Conservation (phyloP, 257 asterid species). For the Solanum chmielewskii region DNA sequence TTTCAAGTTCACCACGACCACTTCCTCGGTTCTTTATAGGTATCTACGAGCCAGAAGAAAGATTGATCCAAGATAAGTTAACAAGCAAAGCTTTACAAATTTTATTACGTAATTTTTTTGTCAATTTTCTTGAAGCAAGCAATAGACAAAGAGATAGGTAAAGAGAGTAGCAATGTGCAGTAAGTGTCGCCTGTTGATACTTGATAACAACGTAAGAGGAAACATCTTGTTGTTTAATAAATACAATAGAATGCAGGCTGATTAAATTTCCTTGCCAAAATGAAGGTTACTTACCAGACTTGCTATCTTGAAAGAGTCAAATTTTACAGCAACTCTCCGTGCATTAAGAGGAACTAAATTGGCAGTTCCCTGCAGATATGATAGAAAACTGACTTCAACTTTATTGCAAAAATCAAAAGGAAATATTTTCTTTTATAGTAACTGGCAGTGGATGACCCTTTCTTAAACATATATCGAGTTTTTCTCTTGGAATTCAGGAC, state of each 20-base stretch:
- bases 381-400: not conserved
- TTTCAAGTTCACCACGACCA: constrained; percentile 66
- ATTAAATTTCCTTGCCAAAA: not conserved
- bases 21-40: constrained; percentile 49
- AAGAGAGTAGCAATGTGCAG: not conserved
- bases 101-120: not conserved
- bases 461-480: not conserved
- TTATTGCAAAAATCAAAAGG: not conserved
- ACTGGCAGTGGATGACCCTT: not conserved
- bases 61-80: not conserved
- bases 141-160: not conserved
- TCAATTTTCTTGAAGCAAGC: not conserved
- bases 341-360: constrained; percentile 47
- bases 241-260: not conserved
- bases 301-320: constrained; percentile 51
- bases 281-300: constrained; percentile 38
- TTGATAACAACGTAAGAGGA: not conserved
- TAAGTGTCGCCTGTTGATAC: not conserved
- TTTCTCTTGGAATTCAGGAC: not conserved
- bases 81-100: not conserved
- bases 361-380: constrained; percentile 45
- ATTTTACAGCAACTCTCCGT: constrained; percentile 55
- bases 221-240: not conserved
- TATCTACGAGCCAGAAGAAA: constrained; percentile 19
- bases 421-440: not conserved